These are phyloP conservation scores for Tetraselmis striata DNA, from an alignment of 139 green algal species.

Conservation along the genomic window DNA sequence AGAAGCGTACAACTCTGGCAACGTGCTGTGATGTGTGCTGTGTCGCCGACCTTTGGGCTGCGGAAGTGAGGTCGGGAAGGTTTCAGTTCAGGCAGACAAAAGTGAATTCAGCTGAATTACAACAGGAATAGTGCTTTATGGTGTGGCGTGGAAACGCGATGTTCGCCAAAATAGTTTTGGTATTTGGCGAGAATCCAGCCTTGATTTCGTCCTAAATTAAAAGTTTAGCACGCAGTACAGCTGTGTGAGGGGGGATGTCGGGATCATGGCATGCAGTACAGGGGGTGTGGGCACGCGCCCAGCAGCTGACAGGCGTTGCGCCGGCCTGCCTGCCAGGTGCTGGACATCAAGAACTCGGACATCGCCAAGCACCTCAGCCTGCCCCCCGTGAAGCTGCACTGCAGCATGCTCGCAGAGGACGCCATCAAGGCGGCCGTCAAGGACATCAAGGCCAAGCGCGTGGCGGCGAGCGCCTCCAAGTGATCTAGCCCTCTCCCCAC, in stretches of 20 bases:
- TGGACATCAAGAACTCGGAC: slow-evolving; percentile 85
- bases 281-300: neutral
- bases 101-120: too few relatives aligned
- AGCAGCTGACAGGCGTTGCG: neutral
- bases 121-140: too few relatives aligned
- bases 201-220: too few relatives aligned
- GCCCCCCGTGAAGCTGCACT: slow-evolving; percentile 98
- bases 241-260: neutral
- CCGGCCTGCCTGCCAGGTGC: neutral
- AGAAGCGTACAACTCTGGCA: too few relatives aligned
- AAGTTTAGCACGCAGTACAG: neutral
- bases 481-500: too few relatives aligned
- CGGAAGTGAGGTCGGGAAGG: too few relatives aligned
- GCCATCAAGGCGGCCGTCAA: slow-evolving; percentile 92
- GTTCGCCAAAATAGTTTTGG: too few relatives aligned
- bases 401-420: slow-evolving; percentile 95
- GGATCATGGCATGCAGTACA: neutral
- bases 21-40: too few relatives aligned
- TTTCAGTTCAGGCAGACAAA: neutral
- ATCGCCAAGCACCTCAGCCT: slow-evolving; percentile 96
- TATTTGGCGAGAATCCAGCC: neutral
- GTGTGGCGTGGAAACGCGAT: slow-evolving; percentile 5
- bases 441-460: slow-evolving; percentile 79
- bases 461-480: too few relatives aligned
- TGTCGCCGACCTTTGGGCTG: neutral